phyloP scores from a whole-genome alignment of 2,329 filamentous ascomycete species.

The Stagonosporopsis chrysanthemi region DNA sequence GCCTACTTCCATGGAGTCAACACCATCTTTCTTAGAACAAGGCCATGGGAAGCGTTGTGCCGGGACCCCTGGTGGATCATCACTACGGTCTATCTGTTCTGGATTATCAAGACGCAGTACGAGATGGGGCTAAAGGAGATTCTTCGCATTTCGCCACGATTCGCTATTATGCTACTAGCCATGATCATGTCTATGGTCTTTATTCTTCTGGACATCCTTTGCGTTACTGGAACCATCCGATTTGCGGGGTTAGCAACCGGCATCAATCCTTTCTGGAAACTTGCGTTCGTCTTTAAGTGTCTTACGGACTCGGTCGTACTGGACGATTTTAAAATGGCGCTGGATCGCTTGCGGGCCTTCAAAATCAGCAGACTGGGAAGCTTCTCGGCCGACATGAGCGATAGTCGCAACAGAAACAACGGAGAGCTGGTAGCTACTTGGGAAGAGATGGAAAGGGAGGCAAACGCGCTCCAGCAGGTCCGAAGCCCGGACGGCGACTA shows the following conservation, averaged over 20 bases:
- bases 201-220: conserved; percentile 67
- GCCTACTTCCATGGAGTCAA: conserved; percentile 67
- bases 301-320: conserved; percentile 71
- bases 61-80: conserved; percentile 75
- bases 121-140: conserved; percentile 66
- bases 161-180: conserved; percentile 66
- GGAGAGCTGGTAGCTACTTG: conserved; percentile 42
- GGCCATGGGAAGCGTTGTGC: conserved; percentile 68
- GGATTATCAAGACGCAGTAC: conserved; percentile 69
- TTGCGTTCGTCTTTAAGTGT: conserved; percentile 71
- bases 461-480: conserved; percentile 32
- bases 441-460: conserved; percentile 45
- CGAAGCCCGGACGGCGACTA: conserved; percentile 44
- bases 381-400: conserved; percentile 46
- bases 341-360: conserved; percentile 57
- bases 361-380: conserved; percentile 52
- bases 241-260: conserved; percentile 54
- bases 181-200: conserved; percentile 69
- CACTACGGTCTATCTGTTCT: conserved; percentile 66
- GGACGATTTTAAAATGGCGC: conserved; percentile 71
- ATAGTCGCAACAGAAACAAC: conserved; percentile 42
- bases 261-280: conserved; percentile 73
- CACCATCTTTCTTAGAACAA: conserved; percentile 61
- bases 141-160: conserved; percentile 67
- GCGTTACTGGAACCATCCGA: conserved; percentile 61